These are phyloP conservation scores for Tricholoma matsutake DNA, from an alignment of 768 basidiomycete genomes.

Conservation along the genomic window DNA sequence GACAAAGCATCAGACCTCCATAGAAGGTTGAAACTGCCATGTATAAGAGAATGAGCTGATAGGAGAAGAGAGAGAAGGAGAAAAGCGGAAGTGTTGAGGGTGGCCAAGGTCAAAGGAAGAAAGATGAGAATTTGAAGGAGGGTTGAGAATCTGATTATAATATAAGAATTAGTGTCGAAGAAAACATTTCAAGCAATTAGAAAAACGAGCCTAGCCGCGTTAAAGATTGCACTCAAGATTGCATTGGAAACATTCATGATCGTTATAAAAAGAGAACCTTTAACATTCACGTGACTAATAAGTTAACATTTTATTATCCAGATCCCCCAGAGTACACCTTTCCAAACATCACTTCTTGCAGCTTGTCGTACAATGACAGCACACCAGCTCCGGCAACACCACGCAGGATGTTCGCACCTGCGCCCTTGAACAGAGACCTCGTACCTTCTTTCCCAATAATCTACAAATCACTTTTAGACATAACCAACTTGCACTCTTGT, in stretches of 20 bases:
- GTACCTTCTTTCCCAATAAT: conserved; percentile 94
- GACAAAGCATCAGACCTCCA: conserved; percentile 72
- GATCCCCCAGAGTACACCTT: conserved; percentile 97
- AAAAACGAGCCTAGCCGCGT: conserved; percentile 52
- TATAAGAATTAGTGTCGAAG: neutral
- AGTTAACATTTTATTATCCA: conserved; percentile 39
- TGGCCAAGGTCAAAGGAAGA: conserved; percentile 80
- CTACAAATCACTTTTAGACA: conserved; percentile 5
- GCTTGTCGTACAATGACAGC: conserved; percentile 97
- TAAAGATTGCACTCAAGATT: conserved; percentile 61
- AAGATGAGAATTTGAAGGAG: conserved; percentile 80
- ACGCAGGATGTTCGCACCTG: conserved; percentile 93
- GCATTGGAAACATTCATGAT: neutral
- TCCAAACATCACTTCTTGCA: conserved; percentile 94
- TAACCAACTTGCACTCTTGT: too few species aligned
- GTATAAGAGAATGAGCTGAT: conserved; percentile 72
- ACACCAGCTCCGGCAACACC: conserved; percentile 99
- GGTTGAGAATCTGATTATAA: conserved; percentile 57
- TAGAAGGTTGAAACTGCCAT: conserved; percentile 72
- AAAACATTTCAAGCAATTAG: neutral
- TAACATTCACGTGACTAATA: neutral
- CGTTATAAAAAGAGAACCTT: neutral
- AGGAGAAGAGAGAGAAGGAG: conserved; percentile 78
- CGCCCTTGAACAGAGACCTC: conserved; percentile 98
- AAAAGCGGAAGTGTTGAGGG: conserved; percentile 76